phyloP scores from a whole-genome alignment of 2,329 filamentous ascomycete species.

The Pseudogymnoascus sp. region DNA sequence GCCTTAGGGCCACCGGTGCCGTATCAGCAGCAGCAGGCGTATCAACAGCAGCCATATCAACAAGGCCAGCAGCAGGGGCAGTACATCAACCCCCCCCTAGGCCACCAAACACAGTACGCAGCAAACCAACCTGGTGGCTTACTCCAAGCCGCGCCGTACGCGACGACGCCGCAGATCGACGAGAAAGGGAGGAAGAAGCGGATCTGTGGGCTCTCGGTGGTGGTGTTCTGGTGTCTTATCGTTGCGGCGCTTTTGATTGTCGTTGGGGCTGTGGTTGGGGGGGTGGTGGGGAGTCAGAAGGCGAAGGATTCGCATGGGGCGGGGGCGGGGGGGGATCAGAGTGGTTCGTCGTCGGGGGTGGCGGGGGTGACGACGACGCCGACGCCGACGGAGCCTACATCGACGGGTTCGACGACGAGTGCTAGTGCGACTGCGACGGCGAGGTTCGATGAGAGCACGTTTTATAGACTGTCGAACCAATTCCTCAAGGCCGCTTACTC shows the following conservation, averaged over 20 bases:
- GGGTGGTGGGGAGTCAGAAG: slow-evolving; percentile 1
- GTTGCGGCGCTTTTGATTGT: not conserved
- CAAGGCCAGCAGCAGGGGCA: not conserved
- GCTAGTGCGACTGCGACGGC: not conserved
- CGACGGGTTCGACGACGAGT: not conserved
- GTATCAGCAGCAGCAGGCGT: not conserved
- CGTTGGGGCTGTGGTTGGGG: not conserved
- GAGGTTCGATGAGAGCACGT: not conserved
- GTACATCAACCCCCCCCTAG: not conserved
- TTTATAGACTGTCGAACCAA: not conserved
- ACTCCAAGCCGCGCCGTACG: not conserved
- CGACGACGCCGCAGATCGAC: not conserved
- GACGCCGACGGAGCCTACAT: not conserved
- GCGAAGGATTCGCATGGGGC: not conserved
- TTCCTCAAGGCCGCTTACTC: not conserved
- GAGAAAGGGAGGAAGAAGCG: not conserved
- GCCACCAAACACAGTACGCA: not conserved
- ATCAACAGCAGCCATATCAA: not conserved
- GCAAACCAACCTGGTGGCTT: not conserved
- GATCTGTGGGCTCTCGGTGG: not conserved
- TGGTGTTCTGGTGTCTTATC: not conserved
- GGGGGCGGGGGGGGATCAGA: not conserved
- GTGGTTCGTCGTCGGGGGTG: too few species aligned
- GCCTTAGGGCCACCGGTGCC: not conserved
- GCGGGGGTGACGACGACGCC: not conserved